phyloP scores from a whole-genome alignment of 176 grass and related monocot genomes.

The Alloteropsis semialata region DNA sequence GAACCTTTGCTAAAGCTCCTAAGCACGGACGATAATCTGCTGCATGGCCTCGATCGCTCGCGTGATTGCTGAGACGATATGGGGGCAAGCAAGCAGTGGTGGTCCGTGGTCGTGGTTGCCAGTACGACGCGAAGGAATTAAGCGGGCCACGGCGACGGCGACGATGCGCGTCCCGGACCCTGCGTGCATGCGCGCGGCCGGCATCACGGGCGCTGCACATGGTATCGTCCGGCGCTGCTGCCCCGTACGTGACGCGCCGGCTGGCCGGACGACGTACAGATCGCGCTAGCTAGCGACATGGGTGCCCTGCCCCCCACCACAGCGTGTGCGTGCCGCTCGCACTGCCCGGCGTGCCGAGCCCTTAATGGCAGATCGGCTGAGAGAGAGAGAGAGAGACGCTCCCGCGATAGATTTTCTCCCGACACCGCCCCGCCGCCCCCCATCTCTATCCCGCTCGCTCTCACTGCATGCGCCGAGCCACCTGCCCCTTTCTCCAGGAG shows the following conservation, averaged over 20 bases:
- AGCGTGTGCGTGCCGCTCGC: background rate
- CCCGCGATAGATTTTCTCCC: conserved; percentile 4
- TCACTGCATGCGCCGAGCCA: background rate
- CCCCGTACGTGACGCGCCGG: background rate
- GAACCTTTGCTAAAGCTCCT: background rate
- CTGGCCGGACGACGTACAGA: background rate
- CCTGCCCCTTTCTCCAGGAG: background rate
- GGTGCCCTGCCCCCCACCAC: background rate
- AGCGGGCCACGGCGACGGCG: background rate
- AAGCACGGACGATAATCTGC: background rate
- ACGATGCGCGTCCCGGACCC: too few species aligned
- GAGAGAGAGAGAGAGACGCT: background rate
- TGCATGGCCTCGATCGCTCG: background rate
- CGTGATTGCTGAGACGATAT: background rate
- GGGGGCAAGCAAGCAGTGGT: background rate
- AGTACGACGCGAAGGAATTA: background rate
- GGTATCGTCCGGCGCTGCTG: background rate
- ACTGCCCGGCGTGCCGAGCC: background rate
- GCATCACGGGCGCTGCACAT: background rate
- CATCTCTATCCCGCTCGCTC: background rate
- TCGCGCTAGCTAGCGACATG: background rate
- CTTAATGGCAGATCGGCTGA: background rate
- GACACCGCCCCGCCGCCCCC: background rate
- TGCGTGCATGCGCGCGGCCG: too few species aligned
- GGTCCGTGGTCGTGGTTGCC: too few species aligned